Conservation (phyloP, 306 rosid species). For the Cucurbita maxima region DNA sequence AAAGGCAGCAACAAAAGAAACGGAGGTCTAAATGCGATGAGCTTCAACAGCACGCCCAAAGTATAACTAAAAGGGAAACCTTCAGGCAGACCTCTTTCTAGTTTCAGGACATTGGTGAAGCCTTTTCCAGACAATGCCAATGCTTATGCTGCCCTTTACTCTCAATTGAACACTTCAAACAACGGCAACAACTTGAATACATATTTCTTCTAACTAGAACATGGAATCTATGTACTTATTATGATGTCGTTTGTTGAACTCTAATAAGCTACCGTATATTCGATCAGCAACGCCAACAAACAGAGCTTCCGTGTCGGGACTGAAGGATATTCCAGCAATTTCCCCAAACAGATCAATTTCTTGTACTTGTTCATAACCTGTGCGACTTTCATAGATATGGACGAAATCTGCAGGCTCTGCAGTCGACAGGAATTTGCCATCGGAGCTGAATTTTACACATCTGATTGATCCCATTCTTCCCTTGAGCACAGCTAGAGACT, state of each 20-base stretch:
- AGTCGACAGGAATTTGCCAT: slow-evolving; percentile 72
- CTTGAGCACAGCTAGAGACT: slow-evolving; percentile 61
- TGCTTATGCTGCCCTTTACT: too few relatives aligned
- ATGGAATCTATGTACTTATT: slow-evolving; percentile 29
- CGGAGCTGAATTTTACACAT: slow-evolving; percentile 46
- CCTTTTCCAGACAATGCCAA: too few relatives aligned
- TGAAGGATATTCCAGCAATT: slow-evolving; percentile 75
- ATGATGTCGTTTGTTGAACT: slow-evolving; percentile 41
- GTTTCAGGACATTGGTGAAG: too few relatives aligned
- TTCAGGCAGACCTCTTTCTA: not conserved
- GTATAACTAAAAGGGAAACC: not conserved
- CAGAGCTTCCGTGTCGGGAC: slow-evolving; percentile 74
- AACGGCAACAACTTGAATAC: too few relatives aligned
- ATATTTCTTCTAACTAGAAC: slow-evolving; percentile 12
- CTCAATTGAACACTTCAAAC: too few relatives aligned
- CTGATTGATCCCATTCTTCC: slow-evolving; percentile 94
- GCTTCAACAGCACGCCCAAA: not conserved
- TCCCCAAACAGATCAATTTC: slow-evolving; percentile 89
- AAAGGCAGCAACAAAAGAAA: not conserved
- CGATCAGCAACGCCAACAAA: slow-evolving; percentile 79
- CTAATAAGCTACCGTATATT: slow-evolving; percentile 70
- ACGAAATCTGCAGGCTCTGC: slow-evolving; percentile 97
- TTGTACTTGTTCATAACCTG: slow-evolving; percentile 43
- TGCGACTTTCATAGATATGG: slow-evolving; percentile 42
- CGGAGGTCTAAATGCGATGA: not conserved